These are phyloP conservation scores for Agaricus sinodeliciosus DNA, from an alignment of 768 basidiomycete species.

Conservation along the genomic window DNA sequence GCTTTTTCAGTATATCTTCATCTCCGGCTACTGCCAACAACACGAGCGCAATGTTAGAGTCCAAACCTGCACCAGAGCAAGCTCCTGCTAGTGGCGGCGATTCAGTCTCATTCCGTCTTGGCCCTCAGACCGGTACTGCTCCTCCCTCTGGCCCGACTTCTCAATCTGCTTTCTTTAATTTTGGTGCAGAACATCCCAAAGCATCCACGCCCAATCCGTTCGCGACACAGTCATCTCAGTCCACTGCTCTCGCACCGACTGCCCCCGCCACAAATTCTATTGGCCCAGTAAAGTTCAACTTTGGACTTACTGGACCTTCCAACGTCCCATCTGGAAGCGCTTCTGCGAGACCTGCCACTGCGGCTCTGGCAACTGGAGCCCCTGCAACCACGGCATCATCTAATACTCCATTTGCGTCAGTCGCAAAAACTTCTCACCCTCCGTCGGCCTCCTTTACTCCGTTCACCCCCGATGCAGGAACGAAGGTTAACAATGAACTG, in stretches of 20 bases:
- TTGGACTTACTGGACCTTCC: conserved; percentile 18
- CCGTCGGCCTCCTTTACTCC: neutral
- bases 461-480: neutral
- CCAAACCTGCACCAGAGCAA: neutral
- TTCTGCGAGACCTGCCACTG: neutral
- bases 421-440: neutral
- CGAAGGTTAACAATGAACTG: neutral
- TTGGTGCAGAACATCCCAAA: neutral
- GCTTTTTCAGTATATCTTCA: conserved; percentile 17
- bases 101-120: neutral
- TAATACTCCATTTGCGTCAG: neutral
- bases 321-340: neutral
- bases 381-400: neutral
- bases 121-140: conserved; percentile 5
- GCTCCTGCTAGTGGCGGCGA: neutral
- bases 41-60: neutral
- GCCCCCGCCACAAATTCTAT: conserved; percentile 17
- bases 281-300: conserved; percentile 30
- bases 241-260: conserved; percentile 1
- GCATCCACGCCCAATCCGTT: conserved; percentile 12
- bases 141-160: neutral
- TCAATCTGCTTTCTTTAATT: conserved; percentile 1
- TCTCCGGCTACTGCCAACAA: conserved; percentile 3
- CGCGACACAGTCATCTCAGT: conserved; percentile 5
- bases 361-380: neutral